A percentile compares a stretch with the other conserved stretches of the same genome.
These are phyloP conservation scores for Plantago elongata DNA, from an alignment of 257 asterid species.

Conservation along the genomic window DNA sequence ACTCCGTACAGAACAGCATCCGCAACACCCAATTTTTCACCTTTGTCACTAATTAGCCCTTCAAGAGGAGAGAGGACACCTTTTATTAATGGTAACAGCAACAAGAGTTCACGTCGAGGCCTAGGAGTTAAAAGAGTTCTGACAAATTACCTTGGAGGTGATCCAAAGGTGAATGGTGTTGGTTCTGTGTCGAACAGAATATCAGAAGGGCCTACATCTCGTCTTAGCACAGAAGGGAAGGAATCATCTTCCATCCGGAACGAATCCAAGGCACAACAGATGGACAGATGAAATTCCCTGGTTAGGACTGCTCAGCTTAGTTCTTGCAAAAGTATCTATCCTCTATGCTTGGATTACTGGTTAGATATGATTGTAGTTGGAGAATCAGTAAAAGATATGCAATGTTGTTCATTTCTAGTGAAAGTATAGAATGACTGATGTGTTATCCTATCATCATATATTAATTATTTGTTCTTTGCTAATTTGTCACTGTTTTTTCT, in stretches of 20 bases:
- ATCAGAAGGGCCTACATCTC: slow-evolving; percentile 21
- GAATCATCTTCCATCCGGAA: slow-evolving; percentile 24
- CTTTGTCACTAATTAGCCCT: slow-evolving; percentile 47
- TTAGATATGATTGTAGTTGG: background rate
- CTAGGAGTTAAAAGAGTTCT: slow-evolving; percentile 70
- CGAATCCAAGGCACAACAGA: slow-evolving; percentile 24
- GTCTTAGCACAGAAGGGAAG: slow-evolving; percentile 21
- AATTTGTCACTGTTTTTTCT: no score
- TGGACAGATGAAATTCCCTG: slow-evolving; percentile 26
- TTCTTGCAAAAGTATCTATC: slow-evolving; percentile 8
- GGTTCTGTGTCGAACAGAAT: slow-evolving; percentile 38
- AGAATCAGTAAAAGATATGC: background rate
- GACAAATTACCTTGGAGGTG: slow-evolving; percentile 63
- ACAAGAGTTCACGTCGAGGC: slow-evolving; percentile 60
- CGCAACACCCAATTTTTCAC: slow-evolving; percentile 59
- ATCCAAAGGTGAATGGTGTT: slow-evolving; percentile 40
- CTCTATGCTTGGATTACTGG: background rate
- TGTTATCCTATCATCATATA: no score
- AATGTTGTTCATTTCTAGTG: no score
- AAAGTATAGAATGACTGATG: no score
- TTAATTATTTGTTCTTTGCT: no score
- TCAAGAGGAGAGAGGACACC: slow-evolving; percentile 64
- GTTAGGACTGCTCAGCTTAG: slow-evolving; percentile 9
- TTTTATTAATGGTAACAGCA: slow-evolving; percentile 25
- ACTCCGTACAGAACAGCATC: slow-evolving; percentile 58